Conservation (phyloP, 768 basidiomycete species). For the Rhodocollybia butyracea region DNA sequence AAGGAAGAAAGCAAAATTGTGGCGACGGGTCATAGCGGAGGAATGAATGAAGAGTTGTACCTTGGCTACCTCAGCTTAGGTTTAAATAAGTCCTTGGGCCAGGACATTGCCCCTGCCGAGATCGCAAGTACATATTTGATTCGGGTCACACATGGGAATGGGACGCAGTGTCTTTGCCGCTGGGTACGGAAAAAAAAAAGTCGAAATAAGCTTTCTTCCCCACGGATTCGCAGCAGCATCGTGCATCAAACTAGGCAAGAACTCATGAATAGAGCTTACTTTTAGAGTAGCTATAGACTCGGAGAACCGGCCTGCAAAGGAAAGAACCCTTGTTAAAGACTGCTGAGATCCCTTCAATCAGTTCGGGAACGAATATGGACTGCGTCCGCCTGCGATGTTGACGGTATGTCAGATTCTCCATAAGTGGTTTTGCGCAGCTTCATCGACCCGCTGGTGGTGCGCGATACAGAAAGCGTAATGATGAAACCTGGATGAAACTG, state of each 20-base stretch:
- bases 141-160: not conserved
- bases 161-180: not conserved
- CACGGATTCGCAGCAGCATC: conserved; percentile 5
- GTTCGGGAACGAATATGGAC: too few species aligned
- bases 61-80: too few species aligned
- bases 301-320: not conserved
- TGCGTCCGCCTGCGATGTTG: too few species aligned
- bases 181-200: not conserved
- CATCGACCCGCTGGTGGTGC: too few species aligned
- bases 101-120: not conserved
- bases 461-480: too few species aligned
- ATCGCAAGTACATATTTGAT: not conserved
- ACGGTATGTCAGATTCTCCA: too few species aligned
- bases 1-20: not conserved
- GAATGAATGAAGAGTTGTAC: too few species aligned
- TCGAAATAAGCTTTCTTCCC: not conserved
- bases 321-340: too few species aligned
- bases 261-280: not conserved
- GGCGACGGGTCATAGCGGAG: not conserved
- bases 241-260: not conserved
- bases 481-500: too few species aligned
- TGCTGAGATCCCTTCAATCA: too few species aligned
- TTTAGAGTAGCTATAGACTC: not conserved
- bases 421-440: too few species aligned
- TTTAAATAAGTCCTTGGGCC: too few species aligned